These are phyloP conservation scores for Chalara sp. DNA, from an alignment of 2,329 filamentous ascomycete species.

Conservation along the genomic window DNA sequence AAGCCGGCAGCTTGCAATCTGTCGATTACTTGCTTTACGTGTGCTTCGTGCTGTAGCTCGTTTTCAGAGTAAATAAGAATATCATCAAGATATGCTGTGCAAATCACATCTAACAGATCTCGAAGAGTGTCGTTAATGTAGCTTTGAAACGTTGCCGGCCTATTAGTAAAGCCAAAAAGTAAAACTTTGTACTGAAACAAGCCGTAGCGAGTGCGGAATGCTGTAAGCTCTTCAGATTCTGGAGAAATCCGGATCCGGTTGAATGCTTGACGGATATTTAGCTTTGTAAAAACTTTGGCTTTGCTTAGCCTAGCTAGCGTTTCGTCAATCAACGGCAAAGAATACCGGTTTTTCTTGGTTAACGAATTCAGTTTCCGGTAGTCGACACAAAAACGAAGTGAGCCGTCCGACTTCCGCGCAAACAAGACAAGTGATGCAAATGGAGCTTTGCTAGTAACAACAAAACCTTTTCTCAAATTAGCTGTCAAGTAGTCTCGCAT, in stretches of 20 bases:
- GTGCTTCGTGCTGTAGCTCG: background rate
- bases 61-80: background rate
- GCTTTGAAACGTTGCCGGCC: background rate
- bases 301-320: background rate
- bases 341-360: too few relatives aligned
- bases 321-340: background rate
- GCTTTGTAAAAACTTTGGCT: slow-evolving; percentile 4
- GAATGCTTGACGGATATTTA: slow-evolving; percentile 2
- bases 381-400: too few relatives aligned
- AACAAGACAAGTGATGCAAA: background rate
- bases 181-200: background rate
- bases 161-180: slow-evolving; percentile 3
- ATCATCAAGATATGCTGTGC: background rate
- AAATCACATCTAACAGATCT: slow-evolving; percentile 2
- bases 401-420: background rate
- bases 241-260: background rate
- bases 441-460: too few relatives aligned
- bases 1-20: background rate
- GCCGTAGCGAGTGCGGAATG: background rate
- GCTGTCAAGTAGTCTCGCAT: background rate
- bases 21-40: background rate
- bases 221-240: slow-evolving; percentile 1
- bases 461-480: too few relatives aligned
- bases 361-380: too few relatives aligned
- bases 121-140: slow-evolving; percentile 6